Base-by-base conservation (phyloP, 495 filamentous ascomycete species). In the Bathelium albidoporum region DNA sequence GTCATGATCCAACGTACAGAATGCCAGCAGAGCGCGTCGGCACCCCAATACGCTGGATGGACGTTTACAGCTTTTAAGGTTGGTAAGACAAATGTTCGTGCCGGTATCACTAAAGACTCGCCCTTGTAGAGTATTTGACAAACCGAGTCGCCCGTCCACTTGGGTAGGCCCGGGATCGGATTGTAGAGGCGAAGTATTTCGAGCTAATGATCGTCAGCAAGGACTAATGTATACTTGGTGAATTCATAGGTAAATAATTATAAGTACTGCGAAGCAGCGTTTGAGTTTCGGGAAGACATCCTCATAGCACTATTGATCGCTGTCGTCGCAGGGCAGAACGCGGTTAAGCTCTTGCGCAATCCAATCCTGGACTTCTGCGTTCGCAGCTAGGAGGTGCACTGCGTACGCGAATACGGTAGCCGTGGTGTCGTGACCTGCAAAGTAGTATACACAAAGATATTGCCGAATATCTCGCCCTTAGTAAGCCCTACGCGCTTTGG, bases 381-480 rank as follows among this genome's bases (percentile, higher is more conserved):
- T 70, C 0, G 72, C 70, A 0, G 82, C 78, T 0, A 85, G 69
- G 26, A 83, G 72, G 28, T 73, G 70, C 1, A 83, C 59, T 1
- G 81, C 74, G 65, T 78, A 81, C 0, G 77, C 75, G 34, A 84
- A 70, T 0, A 74, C 80, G 45, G 79, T 80, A 0, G 81, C 78
- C 0, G 81, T 82, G 0, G 81, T 83, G 62, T 86, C 81, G 63
- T 80, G 79, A 0, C 82, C 83, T 2, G 82, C 83, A 31, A 78
- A 73, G 32, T 73, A 82, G 65, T 83, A 81, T 1, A 73, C 68
- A 79, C 71, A 58, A 82, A 85, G 29, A 85, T 75, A 58, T 82
- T 82, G 43, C 80, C 81, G 26, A 74, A 77, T 16, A 83, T 77
- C 52, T 74, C 72, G n/a, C 71, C 59, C 39, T 63, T 63, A 9